phyloP scores from a whole-genome alignment of 208 protist genomes.

The Leishmania tropica region DNA sequence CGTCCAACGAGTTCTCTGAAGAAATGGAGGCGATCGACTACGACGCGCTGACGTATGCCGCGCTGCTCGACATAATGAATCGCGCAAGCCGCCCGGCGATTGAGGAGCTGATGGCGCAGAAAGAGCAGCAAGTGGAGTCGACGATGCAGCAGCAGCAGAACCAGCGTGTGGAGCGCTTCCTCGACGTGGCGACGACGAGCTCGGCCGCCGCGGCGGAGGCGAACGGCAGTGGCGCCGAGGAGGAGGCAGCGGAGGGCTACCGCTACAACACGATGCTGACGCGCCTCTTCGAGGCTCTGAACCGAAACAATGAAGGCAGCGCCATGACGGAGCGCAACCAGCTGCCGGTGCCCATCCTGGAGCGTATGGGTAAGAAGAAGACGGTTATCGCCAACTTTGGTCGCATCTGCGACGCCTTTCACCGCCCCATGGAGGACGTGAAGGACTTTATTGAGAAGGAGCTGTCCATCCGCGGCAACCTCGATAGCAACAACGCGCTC shows the following conservation, averaged over 20 bases:
- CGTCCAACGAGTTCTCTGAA: constrained; percentile 14
- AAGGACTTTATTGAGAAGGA: constrained; percentile 93
- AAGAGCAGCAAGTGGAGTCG: constrained; percentile 39
- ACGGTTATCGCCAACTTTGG: constrained; percentile 92
- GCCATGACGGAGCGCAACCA: constrained; percentile 74
- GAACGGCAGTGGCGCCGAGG: constrained; percentile 23
- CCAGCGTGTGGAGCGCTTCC: constrained; percentile 57
- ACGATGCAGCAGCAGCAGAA: constrained; percentile 38
- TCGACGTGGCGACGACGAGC: constrained; percentile 35
- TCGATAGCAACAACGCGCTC: constrained; percentile 85
- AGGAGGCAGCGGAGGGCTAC: constrained; percentile 51
- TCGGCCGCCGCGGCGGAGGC: constrained; percentile 1
- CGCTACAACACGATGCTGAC: constrained; percentile 76
- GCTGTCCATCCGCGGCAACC: constrained; percentile 83
- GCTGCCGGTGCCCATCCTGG: constrained; percentile 80
- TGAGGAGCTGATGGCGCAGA: constrained; percentile 60
- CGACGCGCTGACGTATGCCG: constrained; percentile 61
- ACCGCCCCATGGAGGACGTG: constrained; percentile 86
- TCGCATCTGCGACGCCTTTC: constrained; percentile 86
- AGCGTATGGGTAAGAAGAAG: constrained; percentile 92
- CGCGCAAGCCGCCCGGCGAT: constrained; percentile 40
- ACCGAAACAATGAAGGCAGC: constrained; percentile 71
- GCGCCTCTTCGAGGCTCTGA: constrained; percentile 64
- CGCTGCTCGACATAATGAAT: constrained; percentile 51
- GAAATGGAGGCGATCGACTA: constrained; percentile 60